Conservation (phyloP, 2,329 filamentous ascomycete species). For the Fusarium praegraminearum region DNA sequence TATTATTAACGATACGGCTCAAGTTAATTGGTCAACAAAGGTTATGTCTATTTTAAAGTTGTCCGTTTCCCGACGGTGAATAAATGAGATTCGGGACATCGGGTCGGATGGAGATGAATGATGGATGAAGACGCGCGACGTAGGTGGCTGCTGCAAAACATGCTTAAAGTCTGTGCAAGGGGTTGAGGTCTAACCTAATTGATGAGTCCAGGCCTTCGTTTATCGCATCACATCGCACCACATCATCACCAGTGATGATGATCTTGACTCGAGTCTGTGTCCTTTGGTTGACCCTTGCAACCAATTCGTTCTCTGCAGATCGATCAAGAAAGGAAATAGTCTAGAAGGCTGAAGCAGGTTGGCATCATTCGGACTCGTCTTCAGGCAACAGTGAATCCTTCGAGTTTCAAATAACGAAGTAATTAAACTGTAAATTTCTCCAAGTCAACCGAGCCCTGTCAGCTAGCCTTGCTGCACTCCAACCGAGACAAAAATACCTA, state of each 20-base stretch:
- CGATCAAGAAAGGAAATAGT: background rate
- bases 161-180: background rate
- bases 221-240: background rate
- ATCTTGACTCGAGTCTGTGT: background rate
- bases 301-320: background rate
- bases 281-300: background rate
- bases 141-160: constrained; percentile 4
- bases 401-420: background rate
- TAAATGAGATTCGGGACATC: background rate
- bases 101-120: background rate
- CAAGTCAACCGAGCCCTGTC: background rate
- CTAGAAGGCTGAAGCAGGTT: background rate
- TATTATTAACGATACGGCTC: background rate
- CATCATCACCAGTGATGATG: background rate
- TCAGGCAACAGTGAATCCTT: background rate
- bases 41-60: background rate
- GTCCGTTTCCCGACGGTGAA: background rate
- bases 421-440: constrained; percentile 6
- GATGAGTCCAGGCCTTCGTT: background rate
- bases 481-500: background rate
- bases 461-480: background rate
- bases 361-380: background rate
- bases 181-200: background rate
- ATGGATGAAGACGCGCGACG: background rate
- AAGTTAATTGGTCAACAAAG: background rate